Evolutionary conservation across 2,329 filamentous ascomycete species (phyloP).

Genomic region (Ascochyta clinopodiicola): DNA sequence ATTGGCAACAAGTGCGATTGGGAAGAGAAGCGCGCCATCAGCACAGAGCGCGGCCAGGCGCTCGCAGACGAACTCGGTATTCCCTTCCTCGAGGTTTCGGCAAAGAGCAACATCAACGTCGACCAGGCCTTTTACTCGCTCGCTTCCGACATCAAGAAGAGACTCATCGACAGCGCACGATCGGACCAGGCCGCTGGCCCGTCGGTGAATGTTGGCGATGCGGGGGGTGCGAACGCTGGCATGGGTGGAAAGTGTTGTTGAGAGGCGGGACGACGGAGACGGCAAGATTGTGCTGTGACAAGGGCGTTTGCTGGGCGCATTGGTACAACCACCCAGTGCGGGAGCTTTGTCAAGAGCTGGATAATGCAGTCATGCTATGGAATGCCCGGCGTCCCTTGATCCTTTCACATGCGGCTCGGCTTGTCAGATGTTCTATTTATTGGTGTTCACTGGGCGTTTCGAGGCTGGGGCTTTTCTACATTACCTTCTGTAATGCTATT

Average conservation of each 20-base stretch:
- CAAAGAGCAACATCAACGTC: slow-evolving; percentile 99
- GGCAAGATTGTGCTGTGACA: neutral
- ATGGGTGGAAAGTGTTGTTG: slow-evolving; percentile 51
- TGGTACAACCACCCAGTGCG: neutral
- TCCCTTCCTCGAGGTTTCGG: slow-evolving; percentile 96
- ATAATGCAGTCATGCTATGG: slow-evolving; percentile 4
- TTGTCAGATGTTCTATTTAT: slow-evolving; percentile 6
- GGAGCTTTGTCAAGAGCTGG: neutral
- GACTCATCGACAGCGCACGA: slow-evolving; percentile 90
- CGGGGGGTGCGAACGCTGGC: slow-evolving; percentile 32
- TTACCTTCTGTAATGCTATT: slow-evolving; percentile 25
- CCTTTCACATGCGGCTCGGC: neutral
- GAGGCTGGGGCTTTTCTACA: slow-evolving; percentile 18
- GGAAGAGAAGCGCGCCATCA: slow-evolving; percentile 97
- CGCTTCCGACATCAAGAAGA: slow-evolving; percentile 97
- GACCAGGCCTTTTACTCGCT: slow-evolving; percentile 98
- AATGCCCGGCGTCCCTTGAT: slow-evolving; percentile 1
- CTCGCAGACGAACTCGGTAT: slow-evolving; percentile 96
- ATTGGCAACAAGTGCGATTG: slow-evolving; percentile 99
- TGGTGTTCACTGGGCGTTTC: slow-evolving; percentile 19
- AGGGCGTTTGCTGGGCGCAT: slow-evolving; percentile 1
- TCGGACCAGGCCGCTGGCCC: slow-evolving; percentile 59
- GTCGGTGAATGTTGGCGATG: slow-evolving; percentile 46
- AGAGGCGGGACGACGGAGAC: slow-evolving; percentile 10
- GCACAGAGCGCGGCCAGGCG: slow-evolving; percentile 89